Conservation (phyloP, 805 yeast genomes). For the Tetrapisispora arboricola region DNA sequence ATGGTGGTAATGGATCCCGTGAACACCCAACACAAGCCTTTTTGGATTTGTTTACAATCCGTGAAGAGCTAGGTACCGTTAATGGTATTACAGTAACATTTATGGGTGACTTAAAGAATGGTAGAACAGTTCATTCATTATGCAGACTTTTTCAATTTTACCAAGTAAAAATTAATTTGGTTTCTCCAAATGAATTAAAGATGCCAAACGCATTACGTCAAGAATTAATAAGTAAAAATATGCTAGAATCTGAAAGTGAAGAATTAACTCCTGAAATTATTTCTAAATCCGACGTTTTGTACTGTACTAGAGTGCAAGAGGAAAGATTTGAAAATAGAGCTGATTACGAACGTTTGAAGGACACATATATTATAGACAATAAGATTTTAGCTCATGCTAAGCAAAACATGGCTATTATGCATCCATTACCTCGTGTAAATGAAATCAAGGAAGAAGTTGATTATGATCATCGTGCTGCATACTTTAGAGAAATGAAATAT, state of each 20-base stretch:
- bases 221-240: slow-evolving; percentile 53
- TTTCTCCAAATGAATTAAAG: slow-evolving; percentile 79
- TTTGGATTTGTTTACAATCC: slow-evolving; percentile 91
- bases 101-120: slow-evolving; percentile 97
- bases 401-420: slow-evolving; percentile 98
- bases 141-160: slow-evolving; percentile 84
- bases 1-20: slow-evolving; percentile 95
- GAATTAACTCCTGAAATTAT: slow-evolving; percentile 76
- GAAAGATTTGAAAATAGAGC: slow-evolving; percentile 76
- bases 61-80: slow-evolving; percentile 98
- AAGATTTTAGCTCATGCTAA: slow-evolving; percentile 84
- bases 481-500: slow-evolving; percentile 98
- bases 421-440: slow-evolving; percentile 94
- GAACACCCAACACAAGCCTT: slow-evolving; percentile 99
- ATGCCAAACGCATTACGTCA: slow-evolving; percentile 68
- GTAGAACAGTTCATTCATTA: slow-evolving; percentile 96
- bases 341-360: slow-evolving; percentile 82
- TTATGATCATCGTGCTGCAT: slow-evolving; percentile 98
- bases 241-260: slow-evolving; percentile 65
- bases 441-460: slow-evolving; percentile 98
- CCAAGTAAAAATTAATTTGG: slow-evolving; percentile 86
- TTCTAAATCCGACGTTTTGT: slow-evolving; percentile 84
- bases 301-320: slow-evolving; percentile 97
- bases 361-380: slow-evolving; percentile 87
- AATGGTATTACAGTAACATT: slow-evolving; percentile 96